Base-by-base conservation (phyloP, 768 basidiomycete genomes). In the Termitomyces sp. region DNA sequence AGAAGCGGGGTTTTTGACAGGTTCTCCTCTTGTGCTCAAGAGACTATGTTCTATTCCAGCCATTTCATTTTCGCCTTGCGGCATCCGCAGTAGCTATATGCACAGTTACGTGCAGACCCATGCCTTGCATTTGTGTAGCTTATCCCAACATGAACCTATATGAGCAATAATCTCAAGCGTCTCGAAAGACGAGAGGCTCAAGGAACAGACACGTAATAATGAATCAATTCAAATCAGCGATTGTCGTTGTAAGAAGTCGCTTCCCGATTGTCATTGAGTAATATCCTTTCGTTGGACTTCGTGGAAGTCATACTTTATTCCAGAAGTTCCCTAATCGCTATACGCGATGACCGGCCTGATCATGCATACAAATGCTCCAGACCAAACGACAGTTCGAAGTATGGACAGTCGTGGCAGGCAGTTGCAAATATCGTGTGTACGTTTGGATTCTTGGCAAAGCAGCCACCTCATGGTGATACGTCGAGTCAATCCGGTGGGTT, bases 161-260 rank as follows among this genome's bases (percentile, higher is more conserved):
- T 5, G 26, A 49, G 50, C 26, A n/a, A 23, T 38, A 10, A 19
- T 15, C 10, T 3, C 21, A 14, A 37, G 14, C 49, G 37, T 38
- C 15, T 38, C 15, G 35, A 50, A 33, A 31, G 11, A 19, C 10
- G 23, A 7, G 12, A 6, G 8, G 14, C 14, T 17, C 1, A 9
- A 37, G 35, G 50, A 23, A 40, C 14, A 11, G 31, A 28, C 17
- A 57, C 56, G 56, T 57, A 57, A 57, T 53, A 37, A 23, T 2
- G 21, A 21, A 21, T 44, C 11, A 10, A 38, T 35, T 14, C 11
- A 7, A 42, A 40, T 14, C 9, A 21, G 37, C 30, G 44, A 44
- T 52, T 40, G 47, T 44, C 41, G 43, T 54, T 49, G 33, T 37
- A 47, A 48, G 56, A 53, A 55, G 57, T 37, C 40, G n/a, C 7